Base-by-base conservation (phyloP, 148 eudicot genomes). In the Limonium bicolor region DNA sequence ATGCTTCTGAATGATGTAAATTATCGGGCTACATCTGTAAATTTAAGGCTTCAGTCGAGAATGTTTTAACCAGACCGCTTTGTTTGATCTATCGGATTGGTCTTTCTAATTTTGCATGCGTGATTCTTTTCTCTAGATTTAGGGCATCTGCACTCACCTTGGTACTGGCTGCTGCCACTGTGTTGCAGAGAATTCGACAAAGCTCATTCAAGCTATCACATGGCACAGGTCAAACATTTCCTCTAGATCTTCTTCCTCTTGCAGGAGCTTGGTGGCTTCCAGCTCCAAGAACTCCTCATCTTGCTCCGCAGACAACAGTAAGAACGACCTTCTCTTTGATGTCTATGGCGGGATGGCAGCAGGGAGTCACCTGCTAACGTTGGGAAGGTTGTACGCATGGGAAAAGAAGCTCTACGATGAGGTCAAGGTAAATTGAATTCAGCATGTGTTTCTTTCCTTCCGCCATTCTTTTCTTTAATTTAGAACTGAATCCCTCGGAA, bases 311-410 rank as follows among this genome's bases (percentile, higher is more conserved):
- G 77, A 75, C 33, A 75, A 62, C 67, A 90, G 80, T 22, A 93
- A 84, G 51, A n/a, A n/a, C n/a, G n/a, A n/a, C n/a, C n/a, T n/a
- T n/a, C 82, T 80, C 14, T 84, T 84, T 38, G 95, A 80, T 28
- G 97, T 76, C 48, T 75, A 75, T 64, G 95, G 87, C 48, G 95
- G 97, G 48, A 84, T 90, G 97, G 70, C 64, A 20, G 79, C 97
- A 0, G 97, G 97, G 30, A 84, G 95, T 71, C 85, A 84, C 63
- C 77, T 85, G 0, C 70, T 80, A 32, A 90, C 97, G 28, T 63
- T 90, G 17, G 97, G 85, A 62, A 80, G 97, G 51, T 70, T 90
- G 13, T 84, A 84, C 66, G 95, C 97, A 49, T 90, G 95, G 97
- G 97, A 90, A 56, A 90, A 90, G 81, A 90, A 90, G 72, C 82